Conservation (phyloP, 1,139 yeast genomes). For the Suhomyces coccinellae region DNA sequence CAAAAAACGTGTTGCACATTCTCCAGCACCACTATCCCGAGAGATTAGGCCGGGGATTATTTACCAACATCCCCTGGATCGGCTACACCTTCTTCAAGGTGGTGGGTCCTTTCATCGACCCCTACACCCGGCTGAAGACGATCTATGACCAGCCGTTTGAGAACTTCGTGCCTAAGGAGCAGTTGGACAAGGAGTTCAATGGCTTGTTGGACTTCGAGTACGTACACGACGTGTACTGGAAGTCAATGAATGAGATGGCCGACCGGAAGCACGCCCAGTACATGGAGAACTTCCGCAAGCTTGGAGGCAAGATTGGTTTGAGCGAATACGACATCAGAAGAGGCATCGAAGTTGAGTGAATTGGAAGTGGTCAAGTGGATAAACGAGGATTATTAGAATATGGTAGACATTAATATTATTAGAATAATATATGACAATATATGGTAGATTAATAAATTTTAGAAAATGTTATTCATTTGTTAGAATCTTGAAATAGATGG, state of each 20-base stretch:
- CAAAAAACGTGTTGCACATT: conserved; percentile 76
- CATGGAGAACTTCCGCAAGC: conserved; percentile 37
- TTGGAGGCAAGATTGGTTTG: conserved; percentile 44
- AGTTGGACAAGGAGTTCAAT: conserved; percentile 48
- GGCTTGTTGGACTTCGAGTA: conserved; percentile 47
- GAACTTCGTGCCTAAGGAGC: conserved; percentile 46
- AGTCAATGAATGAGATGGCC: conserved; percentile 42
- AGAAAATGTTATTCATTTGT: too few species aligned
- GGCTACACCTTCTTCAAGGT: conserved; percentile 50
- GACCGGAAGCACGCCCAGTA: conserved; percentile 38
- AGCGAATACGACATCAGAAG: conserved; percentile 39
- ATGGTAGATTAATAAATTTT: too few species aligned
- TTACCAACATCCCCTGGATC: conserved; percentile 50
- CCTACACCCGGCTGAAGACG: conserved; percentile 50
- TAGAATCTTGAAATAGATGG: too few species aligned
- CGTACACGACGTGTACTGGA: conserved; percentile 46
- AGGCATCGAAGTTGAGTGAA: neutral
- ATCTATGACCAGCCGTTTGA: conserved; percentile 51
- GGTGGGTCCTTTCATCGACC: conserved; percentile 52
- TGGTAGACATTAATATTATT: too few species aligned
- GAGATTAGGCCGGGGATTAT: conserved; percentile 48
- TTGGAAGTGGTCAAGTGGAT: too few species aligned
- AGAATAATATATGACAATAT: too few species aligned
- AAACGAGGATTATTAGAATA: too few species aligned
- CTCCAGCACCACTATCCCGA: conserved; percentile 83